These are phyloP conservation scores for Trichophyton simii DNA, from an alignment of 2,329 filamentous ascomycete genomes.

Conservation along the genomic window DNA sequence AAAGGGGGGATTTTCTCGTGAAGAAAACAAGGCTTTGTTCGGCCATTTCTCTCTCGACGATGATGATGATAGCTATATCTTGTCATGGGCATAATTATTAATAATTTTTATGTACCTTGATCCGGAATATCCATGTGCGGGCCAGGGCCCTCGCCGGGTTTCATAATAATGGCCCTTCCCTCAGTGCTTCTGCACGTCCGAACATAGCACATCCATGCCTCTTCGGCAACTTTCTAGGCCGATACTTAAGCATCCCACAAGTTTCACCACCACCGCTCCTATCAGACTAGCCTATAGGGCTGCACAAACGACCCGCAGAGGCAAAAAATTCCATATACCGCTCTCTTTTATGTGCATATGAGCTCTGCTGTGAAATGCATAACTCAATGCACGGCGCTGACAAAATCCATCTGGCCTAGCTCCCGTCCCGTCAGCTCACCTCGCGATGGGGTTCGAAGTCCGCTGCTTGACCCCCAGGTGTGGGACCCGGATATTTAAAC, in stretches of 20 bases:
- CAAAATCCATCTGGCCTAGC: neutral
- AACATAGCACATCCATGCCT: neutral
- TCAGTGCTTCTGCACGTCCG: neutral
- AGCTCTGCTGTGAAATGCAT: neutral
- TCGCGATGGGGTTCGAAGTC: neutral
- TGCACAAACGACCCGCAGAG: neutral
- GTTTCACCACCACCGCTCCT: neutral
- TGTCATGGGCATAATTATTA: no score
- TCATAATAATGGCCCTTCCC: neutral
- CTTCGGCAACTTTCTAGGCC: neutral
- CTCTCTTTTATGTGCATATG: neutral
- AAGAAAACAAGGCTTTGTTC: no score
- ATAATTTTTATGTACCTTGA: no score
- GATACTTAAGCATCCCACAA: neutral
- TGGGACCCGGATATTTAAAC: neutral
- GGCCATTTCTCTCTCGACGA: no score
- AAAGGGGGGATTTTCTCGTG: no score
- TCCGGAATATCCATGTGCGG: no score
- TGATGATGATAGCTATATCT: no score
- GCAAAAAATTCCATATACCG: neutral
- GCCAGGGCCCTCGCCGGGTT: neutral
- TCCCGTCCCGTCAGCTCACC: neutral
- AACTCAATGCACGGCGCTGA: neutral
- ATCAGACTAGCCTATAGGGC: neutral
- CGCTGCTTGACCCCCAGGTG: neutral